Conservation (phyloP, 306 rosid genomes). For the Dalbergia oliveri region DNA sequence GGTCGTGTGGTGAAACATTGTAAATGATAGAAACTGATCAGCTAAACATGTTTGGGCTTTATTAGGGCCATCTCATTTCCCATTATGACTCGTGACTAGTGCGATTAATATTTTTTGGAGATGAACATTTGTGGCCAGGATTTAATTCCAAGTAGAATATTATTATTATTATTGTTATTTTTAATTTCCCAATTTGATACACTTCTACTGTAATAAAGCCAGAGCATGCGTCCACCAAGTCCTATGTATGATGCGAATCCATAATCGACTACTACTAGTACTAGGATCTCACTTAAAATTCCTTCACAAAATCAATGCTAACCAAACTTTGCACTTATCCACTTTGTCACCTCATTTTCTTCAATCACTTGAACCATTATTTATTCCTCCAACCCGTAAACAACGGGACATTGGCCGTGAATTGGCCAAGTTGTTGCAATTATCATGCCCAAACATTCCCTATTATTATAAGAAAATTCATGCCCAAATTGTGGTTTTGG, state of each 20-base stretch:
- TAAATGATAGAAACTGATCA: no score
- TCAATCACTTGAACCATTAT: constrained; percentile 40
- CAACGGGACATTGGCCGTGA: constrained; percentile 56
- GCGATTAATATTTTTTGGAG: no score
- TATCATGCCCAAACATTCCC: constrained; percentile 44
- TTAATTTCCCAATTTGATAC: no score
- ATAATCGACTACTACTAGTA: not conserved
- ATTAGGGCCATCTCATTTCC: no score
- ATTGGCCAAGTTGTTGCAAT: constrained; percentile 65
- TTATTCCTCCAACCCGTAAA: constrained; percentile 35
- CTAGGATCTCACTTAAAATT: constrained; percentile 32
- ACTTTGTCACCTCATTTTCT: constrained; percentile 42
- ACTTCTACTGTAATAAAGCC: not conserved
- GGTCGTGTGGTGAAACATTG: no score
- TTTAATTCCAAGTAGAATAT: no score
- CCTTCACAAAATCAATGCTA: constrained; percentile 28
- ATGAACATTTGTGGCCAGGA: no score
- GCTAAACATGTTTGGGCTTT: no score
- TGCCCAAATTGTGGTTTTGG: constrained; percentile 65
- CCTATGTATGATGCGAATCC: constrained; percentile 46
- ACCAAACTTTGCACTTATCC: constrained; percentile 42
- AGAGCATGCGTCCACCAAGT: constrained; percentile 13
- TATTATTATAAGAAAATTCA: constrained; percentile 59
- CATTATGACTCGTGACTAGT: no score
- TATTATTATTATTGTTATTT: no score